phyloP scores from a whole-genome alignment of 1,139 yeast genomes.

The Yamadazyma diospyri region DNA sequence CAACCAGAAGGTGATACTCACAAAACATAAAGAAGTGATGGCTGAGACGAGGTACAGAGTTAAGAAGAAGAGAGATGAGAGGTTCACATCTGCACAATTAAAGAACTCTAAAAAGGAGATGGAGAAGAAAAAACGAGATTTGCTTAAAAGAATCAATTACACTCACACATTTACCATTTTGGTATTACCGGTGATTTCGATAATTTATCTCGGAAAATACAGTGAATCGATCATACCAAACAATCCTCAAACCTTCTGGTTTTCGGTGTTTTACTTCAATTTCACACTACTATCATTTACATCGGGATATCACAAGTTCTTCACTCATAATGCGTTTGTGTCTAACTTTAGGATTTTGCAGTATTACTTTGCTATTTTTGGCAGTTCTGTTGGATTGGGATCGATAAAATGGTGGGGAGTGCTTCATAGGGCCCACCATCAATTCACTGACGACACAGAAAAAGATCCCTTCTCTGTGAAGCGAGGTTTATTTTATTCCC shows the following conservation, averaged over 20 bases:
- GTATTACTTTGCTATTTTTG: constrained; percentile 47
- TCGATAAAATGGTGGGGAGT: constrained; percentile 62
- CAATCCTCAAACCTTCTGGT: constrained; percentile 27
- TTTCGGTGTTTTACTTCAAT: constrained; percentile 33
- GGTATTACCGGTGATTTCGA: constrained; percentile 27
- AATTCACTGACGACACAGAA: constrained; percentile 61
- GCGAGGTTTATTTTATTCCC: constrained; percentile 57
- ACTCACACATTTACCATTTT: constrained; percentile 29
- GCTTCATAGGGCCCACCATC: constrained; percentile 68
- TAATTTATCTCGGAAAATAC: constrained; percentile 20
- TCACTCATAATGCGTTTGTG: constrained; percentile 56
- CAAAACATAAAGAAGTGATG: too few species aligned
- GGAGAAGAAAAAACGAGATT: constrained; percentile 29
- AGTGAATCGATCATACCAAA: constrained; percentile 20
- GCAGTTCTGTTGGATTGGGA: constrained; percentile 62
- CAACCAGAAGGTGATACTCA: too few species aligned
- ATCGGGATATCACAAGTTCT: constrained; percentile 44
- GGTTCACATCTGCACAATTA: constrained; percentile 21
- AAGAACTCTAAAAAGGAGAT: constrained; percentile 22
- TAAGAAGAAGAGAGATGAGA: constrained; percentile 11
- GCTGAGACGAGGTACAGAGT: constrained; percentile 12
- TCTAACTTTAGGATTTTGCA: constrained; percentile 33
- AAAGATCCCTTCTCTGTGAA: constrained; percentile 64
- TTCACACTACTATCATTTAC: constrained; percentile 40
- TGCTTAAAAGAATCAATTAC: constrained; percentile 33